These are phyloP conservation scores for Exophiala calicioides DNA, from an alignment of 2,329 filamentous ascomycete genomes.

Conservation along the genomic window DNA sequence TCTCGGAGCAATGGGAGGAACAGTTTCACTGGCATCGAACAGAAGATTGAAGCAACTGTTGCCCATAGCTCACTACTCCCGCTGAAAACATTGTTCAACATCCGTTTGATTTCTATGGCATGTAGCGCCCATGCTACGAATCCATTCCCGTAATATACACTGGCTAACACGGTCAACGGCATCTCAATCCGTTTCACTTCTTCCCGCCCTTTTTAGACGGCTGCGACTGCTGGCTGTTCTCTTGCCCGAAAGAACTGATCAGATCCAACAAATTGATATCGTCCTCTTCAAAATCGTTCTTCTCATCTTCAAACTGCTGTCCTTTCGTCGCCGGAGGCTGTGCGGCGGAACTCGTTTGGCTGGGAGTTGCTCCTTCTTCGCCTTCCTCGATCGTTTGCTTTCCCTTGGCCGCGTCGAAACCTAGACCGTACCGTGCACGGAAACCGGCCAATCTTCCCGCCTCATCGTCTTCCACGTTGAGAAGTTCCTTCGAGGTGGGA, in stretches of 20 bases:
- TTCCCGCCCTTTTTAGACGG: slow-evolving; percentile 32
- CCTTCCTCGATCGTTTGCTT: slow-evolving; percentile 19
- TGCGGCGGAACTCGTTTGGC: slow-evolving; percentile 27
- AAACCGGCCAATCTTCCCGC: slow-evolving; percentile 87
- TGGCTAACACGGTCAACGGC: too few species aligned
- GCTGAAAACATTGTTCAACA: too few species aligned
- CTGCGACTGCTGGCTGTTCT: slow-evolving; percentile 29
- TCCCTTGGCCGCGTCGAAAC: slow-evolving; percentile 68
- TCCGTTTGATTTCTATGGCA: background rate
- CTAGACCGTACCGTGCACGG: slow-evolving; percentile 76
- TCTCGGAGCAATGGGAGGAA: too few species aligned
- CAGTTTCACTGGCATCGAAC: too few species aligned
- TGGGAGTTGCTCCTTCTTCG: slow-evolving; percentile 33
- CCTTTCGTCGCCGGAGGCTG: slow-evolving; percentile 45
- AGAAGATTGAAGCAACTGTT: too few species aligned
- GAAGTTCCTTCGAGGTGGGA: slow-evolving; percentile 74
- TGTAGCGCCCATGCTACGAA: background rate
- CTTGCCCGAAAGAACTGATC: slow-evolving; percentile 54
- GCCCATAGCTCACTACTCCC: too few species aligned
- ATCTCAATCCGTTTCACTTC: too few species aligned
- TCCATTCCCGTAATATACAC: background rate
- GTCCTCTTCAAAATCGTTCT: slow-evolving; percentile 47
- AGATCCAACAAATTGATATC: slow-evolving; percentile 60
- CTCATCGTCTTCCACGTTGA: slow-evolving; percentile 92
- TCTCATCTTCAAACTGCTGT: slow-evolving; percentile 46